Conservation (phyloP, 2,329 filamentous ascomycete species). For the Macrophomina phaseolina region DNA sequence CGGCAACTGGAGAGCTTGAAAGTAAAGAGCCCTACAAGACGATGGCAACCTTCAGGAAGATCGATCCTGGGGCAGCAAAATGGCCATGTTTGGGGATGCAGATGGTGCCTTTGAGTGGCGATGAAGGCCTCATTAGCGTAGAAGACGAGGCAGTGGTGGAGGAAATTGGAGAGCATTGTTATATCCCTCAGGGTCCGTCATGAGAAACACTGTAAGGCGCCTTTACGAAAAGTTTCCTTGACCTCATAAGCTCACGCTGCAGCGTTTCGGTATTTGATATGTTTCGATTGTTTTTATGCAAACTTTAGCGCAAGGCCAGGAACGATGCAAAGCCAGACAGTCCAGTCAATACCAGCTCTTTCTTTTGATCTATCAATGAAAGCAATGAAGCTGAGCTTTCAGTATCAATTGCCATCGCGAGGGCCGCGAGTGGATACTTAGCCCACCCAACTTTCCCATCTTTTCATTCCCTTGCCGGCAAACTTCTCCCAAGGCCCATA, state of each 20-base stretch:
- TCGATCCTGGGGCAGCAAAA: constrained; percentile 65
- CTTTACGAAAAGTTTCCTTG: neutral
- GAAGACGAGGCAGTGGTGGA: constrained; percentile 25
- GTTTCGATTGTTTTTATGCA: neutral
- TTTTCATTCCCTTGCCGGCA: too few species aligned
- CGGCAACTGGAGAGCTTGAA: constrained; percentile 63
- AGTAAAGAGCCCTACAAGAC: constrained; percentile 63
- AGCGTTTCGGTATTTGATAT: neutral
- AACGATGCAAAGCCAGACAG: too few species aligned
- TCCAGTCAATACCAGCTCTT: too few species aligned
- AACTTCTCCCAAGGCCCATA: too few species aligned
- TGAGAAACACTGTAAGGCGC: neutral
- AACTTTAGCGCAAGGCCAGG: too few species aligned
- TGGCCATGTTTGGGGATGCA: constrained; percentile 70
- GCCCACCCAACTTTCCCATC: too few species aligned
- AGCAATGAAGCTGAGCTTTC: too few species aligned
- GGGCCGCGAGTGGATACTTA: too few species aligned
- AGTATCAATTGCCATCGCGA: too few species aligned
- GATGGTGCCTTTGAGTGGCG: constrained; percentile 58
- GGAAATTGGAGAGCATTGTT: constrained; percentile 20
- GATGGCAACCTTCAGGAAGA: constrained; percentile 62
- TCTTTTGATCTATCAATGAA: too few species aligned
- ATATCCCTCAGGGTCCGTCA: constrained; percentile 25
- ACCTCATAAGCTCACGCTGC: neutral
- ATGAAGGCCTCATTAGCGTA: constrained; percentile 33